phyloP scores from a whole-genome alignment of 148 eudicot genomes.

The Camellia granthamiana region DNA sequence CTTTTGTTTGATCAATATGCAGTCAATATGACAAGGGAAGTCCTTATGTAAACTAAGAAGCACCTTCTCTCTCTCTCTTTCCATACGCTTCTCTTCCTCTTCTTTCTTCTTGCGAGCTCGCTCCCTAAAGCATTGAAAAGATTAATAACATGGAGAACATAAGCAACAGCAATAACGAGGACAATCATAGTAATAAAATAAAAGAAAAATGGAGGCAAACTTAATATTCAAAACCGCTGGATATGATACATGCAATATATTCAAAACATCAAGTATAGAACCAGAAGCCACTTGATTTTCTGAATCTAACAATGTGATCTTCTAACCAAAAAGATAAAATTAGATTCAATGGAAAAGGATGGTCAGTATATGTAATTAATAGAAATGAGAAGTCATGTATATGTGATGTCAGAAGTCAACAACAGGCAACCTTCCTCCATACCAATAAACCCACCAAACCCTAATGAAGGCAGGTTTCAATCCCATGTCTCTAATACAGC shows the following conservation, averaged over 20 bases:
- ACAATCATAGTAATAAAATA: not conserved
- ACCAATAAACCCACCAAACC: not conserved
- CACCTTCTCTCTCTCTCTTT: constrained; percentile 98
- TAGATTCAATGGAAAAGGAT: not conserved
- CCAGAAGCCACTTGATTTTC: not conserved
- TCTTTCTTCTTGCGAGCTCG: constrained; percentile 98
- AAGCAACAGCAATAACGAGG: not conserved
- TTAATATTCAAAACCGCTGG: not conserved
- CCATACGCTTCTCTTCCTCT: constrained; percentile 90
- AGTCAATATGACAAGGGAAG: not conserved
- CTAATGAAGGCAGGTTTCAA: not conserved
- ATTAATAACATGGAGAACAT: not conserved
- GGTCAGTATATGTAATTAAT: not conserved
- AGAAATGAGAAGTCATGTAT: not conserved
- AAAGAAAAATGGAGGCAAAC: not conserved
- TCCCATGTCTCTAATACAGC: not conserved
- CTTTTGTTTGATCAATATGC: not conserved
- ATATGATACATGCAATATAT: not conserved
- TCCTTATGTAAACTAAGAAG: not conserved
- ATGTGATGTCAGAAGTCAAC: not conserved
- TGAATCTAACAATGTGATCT: not conserved
- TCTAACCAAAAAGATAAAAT: not conserved
- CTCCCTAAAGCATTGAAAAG: constrained; percentile 47
- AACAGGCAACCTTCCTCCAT: not conserved
- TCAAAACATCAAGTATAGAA: not conserved